phyloP scores from a whole-genome alignment of 306 rosid genomes.

The Lathyrus sativus region DNA sequence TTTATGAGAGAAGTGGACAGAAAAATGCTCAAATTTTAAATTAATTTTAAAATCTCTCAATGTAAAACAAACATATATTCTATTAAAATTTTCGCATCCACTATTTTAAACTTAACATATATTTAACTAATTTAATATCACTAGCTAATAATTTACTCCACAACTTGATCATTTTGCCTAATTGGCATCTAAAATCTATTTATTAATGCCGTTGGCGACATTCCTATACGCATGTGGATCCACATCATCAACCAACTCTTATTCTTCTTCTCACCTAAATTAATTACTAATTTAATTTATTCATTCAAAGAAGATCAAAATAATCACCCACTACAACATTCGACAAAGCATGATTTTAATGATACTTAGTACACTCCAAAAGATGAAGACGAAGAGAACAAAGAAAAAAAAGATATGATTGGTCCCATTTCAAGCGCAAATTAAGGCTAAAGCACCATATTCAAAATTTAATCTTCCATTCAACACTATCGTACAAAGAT shows the following conservation, averaged over 20 bases:
- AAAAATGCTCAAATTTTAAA: no score
- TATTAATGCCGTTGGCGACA: slow-evolving; percentile 13
- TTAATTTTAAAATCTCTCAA: no score
- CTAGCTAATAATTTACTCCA: no score
- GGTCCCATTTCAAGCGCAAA: slow-evolving; percentile 35
- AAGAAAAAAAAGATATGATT: neutral
- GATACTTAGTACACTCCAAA: slow-evolving; percentile 23
- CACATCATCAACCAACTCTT: slow-evolving; percentile 26
- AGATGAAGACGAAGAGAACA: slow-evolving; percentile 24
- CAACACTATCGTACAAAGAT: slow-evolving; percentile 35
- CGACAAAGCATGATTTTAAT: slow-evolving; percentile 34
- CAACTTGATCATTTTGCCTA: neutral
- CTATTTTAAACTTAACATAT: no score
- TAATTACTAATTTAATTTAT: neutral
- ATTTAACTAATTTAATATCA: no score
- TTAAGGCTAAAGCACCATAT: slow-evolving; percentile 41
- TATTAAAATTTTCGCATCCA: no score
- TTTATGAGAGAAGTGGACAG: no score
- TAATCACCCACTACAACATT: slow-evolving; percentile 34
- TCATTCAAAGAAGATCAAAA: slow-evolving; percentile 14
- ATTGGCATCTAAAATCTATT: slow-evolving; percentile 11
- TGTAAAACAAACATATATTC: no score
- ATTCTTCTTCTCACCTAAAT: slow-evolving; percentile 6
- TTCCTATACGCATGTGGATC: slow-evolving; percentile 20
- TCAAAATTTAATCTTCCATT: slow-evolving; percentile 24